Percentiles rank a stretch among this genome's conserved stretches.
phyloP scores from a whole-genome alignment of 164 flowering plant species.

The Buxus sempervirens region DNA sequence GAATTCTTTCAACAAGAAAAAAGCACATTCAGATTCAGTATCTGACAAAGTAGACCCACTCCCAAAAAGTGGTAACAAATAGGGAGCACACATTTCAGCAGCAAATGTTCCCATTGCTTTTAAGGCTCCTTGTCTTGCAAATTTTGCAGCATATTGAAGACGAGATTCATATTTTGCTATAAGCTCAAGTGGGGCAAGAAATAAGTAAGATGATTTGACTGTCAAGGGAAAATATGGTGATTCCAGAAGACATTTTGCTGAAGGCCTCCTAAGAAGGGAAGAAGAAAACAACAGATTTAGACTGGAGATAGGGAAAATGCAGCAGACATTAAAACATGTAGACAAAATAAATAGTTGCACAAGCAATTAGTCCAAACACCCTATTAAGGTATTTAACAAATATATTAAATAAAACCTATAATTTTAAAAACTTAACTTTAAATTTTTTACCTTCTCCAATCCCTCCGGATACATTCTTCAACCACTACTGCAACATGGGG shows the following conservation, averaged over 20 bases:
- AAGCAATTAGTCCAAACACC: neutral
- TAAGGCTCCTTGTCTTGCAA: constrained; percentile 76
- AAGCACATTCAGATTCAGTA: constrained; percentile 75
- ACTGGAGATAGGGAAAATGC: neutral
- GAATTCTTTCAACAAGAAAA: constrained; percentile 63
- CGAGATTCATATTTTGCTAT: constrained; percentile 59
- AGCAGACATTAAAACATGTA: neutral
- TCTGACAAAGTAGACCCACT: constrained; percentile 45
- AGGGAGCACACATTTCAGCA: constrained; percentile 86
- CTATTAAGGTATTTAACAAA: neutral
- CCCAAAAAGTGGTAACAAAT: constrained; percentile 62
- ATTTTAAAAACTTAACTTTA: neutral
- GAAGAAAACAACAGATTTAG: neutral
- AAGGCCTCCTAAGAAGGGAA: constrained; percentile 71
- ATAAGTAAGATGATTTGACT: constrained; percentile 71
- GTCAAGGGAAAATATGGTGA: constrained; percentile 82
- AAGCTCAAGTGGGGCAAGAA: constrained; percentile 82
- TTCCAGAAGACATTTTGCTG: constrained; percentile 73
- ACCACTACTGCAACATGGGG: constrained; percentile 52
- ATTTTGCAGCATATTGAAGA: constrained; percentile 74
- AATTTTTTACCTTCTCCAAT: constrained; percentile 62
- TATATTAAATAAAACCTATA: neutral
- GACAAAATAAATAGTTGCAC: neutral
- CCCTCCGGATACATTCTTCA: constrained; percentile 72
- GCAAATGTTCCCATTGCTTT: constrained; percentile 81